Base-by-base conservation (phyloP, 148 eudicot species). In the Chenopodium formosanum region DNA sequence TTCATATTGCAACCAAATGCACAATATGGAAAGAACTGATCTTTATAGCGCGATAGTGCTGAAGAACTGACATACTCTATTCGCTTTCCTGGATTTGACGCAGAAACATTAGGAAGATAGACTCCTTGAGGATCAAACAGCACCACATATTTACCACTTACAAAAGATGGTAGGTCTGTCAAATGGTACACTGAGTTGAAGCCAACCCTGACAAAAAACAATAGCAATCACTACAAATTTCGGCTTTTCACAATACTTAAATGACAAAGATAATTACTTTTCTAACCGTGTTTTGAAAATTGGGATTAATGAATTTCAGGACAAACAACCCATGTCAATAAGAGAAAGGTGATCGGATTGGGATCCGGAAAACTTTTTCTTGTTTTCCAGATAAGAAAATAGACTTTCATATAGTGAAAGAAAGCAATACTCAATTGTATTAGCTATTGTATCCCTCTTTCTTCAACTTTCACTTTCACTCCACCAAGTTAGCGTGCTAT, bases 101-200 rank as follows among this genome's bases (percentile, higher is more conserved):
- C 84, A 29, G 99, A 94, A 32, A 96, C 87, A 84, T 96, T 94
- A 44, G 99, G 99, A 83, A 96, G 98, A 86, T 94, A 94, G 79
- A 87, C 84, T 62, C 99, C 95, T 87, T 96, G 99, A 74, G 99
- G 99, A 89, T 96, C 99, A 87, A 96, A 96, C 76, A 96, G 70
- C 19, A 96, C 98, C 80, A 91, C 92, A 85, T 94, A 88, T 80
- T 96, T 96, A 60, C 92, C 99, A 85, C 99, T 96, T 85, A 96
- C 97, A 86, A 96, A 96, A 70, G 99, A 96, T 68, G 99, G 99
- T 82, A 96, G 88, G 83, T 96, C 99, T n/a, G 99, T 96, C 64
- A 96, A 81, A 90, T 96, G 99, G 85, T 96, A 96, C 81, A 96
- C 99, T 37, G 99, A 94, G 87, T 96, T 96, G 91, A 96, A 96